These are phyloP conservation scores for Ligustrum vulgare DNA, from an alignment of 257 asterid genomes.

Conservation along the genomic window DNA sequence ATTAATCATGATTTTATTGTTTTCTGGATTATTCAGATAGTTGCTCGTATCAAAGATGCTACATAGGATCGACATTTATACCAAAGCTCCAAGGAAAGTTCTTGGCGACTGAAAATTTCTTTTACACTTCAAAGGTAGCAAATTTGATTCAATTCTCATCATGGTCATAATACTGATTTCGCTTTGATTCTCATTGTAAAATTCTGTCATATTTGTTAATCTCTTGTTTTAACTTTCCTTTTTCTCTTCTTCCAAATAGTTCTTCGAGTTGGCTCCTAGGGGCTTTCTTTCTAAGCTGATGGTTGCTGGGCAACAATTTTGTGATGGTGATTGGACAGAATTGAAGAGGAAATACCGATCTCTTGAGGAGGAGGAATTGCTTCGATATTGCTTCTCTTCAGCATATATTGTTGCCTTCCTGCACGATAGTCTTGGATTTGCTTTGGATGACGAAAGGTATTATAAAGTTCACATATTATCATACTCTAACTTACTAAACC, in stretches of 20 bases:
- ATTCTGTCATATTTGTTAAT: neutral
- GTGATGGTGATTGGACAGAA: slow-evolving; percentile 80
- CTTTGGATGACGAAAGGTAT: slow-evolving; percentile 79
- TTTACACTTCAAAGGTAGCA: slow-evolving; percentile 82
- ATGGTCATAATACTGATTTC: neutral
- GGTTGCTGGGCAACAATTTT: slow-evolving; percentile 81
- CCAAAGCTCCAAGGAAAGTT: slow-evolving; percentile 89
- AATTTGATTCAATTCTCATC: neutral
- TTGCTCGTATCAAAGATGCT: slow-evolving; percentile 65
- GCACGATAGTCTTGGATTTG: slow-evolving; percentile 94
- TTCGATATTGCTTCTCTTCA: slow-evolving; percentile 88
- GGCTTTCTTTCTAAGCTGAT: slow-evolving; percentile 75
- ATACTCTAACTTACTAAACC: no score
- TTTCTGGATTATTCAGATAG: slow-evolving; percentile 43
- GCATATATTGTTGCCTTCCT: slow-evolving; percentile 94
- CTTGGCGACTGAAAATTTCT: slow-evolving; percentile 94
- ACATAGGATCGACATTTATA: slow-evolving; percentile 72
- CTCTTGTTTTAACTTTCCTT: slow-evolving; percentile 20
- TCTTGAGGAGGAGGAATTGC: slow-evolving; percentile 72
- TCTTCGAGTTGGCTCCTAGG: slow-evolving; percentile 69
- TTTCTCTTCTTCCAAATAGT: slow-evolving; percentile 44
- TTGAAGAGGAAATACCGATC: slow-evolving; percentile 57
- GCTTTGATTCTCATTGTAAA: neutral
- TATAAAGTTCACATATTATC: neutral
- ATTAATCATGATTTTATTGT: neutral